These are phyloP conservation scores for Alternaria rosae DNA, from an alignment of 2,329 filamentous ascomycete genomes.

Conservation along the genomic window DNA sequence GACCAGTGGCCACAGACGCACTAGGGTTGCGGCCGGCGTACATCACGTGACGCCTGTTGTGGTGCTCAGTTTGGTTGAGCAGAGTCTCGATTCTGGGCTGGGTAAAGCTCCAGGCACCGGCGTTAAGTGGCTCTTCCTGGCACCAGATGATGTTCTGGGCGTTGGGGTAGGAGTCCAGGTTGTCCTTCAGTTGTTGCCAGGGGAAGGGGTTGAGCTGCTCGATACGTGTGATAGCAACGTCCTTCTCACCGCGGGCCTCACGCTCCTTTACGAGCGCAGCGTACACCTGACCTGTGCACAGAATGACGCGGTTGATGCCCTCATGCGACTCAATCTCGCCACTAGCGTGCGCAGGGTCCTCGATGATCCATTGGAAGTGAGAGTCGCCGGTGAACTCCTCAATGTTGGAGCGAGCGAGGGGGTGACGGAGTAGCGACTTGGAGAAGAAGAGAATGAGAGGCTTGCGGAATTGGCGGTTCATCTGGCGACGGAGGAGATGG, in stretches of 20 bases:
- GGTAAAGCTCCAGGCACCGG: slow-evolving; percentile 95
- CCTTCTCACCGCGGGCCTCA: slow-evolving; percentile 81
- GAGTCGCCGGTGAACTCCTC: slow-evolving; percentile 91
- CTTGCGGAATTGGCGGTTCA: slow-evolving; percentile 99
- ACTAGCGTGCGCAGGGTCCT: slow-evolving; percentile 82
- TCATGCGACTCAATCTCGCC: slow-evolving; percentile 78
- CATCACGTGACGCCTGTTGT: slow-evolving; percentile 94
- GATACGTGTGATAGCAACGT: slow-evolving; percentile 92
- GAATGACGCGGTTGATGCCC: slow-evolving; percentile 90
- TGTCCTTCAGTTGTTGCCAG: slow-evolving; percentile 95
- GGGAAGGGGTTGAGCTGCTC: slow-evolving; percentile 99
- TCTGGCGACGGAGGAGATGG: slow-evolving; percentile 94
- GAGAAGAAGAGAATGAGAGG: slow-evolving; percentile 98
- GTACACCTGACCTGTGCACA: slow-evolving; percentile 96
- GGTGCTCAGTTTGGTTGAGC: slow-evolving; percentile 89
- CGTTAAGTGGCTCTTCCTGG: slow-evolving; percentile 97
- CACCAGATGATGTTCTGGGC: slow-evolving; percentile 97
- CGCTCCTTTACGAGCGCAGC: slow-evolving; percentile 90
- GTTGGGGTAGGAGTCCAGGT: slow-evolving; percentile 96
- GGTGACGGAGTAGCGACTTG: slow-evolving; percentile 94
- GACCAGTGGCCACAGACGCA: slow-evolving; percentile 89
- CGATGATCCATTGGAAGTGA: slow-evolving; percentile 96
- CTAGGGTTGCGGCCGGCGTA: slow-evolving; percentile 95
- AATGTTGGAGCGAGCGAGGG: slow-evolving; percentile 84
- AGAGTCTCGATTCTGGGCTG: slow-evolving; percentile 97